Evolutionary conservation across 2,329 filamentous ascomycete species (phyloP), one percentile per base, ranked within the genome.

Genomic region (Davidsoniella virescens): DNA sequence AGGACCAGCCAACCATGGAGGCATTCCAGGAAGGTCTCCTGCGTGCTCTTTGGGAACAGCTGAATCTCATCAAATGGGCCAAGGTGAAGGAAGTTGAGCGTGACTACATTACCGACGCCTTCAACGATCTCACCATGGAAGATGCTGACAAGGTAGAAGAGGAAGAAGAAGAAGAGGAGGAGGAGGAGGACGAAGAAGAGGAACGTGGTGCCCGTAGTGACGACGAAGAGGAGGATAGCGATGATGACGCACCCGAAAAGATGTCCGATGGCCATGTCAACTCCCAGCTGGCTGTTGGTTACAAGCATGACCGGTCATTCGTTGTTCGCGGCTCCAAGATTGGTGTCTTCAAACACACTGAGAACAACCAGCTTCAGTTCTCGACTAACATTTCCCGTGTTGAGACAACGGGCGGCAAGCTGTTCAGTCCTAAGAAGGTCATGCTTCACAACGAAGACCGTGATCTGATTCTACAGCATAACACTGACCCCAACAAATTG

Each of bases 251-350:
- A 4, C 71, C 78, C 29, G 77, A 76, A 4, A 70, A 66, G 52
- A 78, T 85, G 44, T 70, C 80, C 49, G 84, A 92, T 57, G 83
- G 82, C 40, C 88, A 93, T 59, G 75, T 87, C 63, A 98, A 96
- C 70, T 93, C 87, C 2, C 85, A 92, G 60, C 75, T 98, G 49
- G 92, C 92, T 10, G 92, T 98, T 47, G 92, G 92, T 51, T 94
- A 94, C 68, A 96, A 94, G 65, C 84, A 95, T 57, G 92, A 98
- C 62, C 79, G 92, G 53, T 96, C 92, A 0, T 98, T 96, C 59
- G 92, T 98, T 51, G 87, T 98, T 41, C 83, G 92, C 55, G 92
- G 92, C 29, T 92, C 88, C 58, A 95, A 96, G 73, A 98, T 98
- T 63, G 92, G 92, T 50, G 92, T 98, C 39, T 98, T 98, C 75